Conservation (phyloP, 2,329 filamentous ascomycete genomes). For the Colletotrichum zoysiae region DNA sequence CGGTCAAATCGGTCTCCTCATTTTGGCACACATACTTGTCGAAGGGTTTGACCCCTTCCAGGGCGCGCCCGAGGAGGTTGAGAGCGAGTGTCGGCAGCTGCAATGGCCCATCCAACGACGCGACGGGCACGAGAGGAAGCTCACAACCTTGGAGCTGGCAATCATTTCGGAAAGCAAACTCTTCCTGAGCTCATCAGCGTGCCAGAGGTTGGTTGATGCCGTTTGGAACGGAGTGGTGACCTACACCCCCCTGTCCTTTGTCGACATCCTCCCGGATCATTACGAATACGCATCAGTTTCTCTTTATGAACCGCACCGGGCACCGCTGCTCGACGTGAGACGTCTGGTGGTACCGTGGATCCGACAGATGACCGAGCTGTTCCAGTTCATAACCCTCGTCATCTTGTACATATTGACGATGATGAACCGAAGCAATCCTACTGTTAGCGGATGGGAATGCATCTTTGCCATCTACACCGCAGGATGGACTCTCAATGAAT, state of each 20-base stretch:
- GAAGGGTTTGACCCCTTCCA: conserved; percentile 80
- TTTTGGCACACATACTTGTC: conserved; percentile 76
- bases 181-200: conserved; percentile 75
- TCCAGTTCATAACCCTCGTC: conserved; percentile 73
- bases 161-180: conserved; percentile 79
- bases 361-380: conserved; percentile 73
- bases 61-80: conserved; percentile 72
- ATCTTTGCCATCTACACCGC: conserved; percentile 73
- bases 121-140: conserved; percentile 62
- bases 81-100: conserved; percentile 45
- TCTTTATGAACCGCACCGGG: conserved; percentile 75
- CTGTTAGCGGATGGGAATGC: conserved; percentile 65
- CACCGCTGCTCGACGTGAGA: conserved; percentile 77
- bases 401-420: conserved; percentile 74
- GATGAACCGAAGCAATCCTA: conserved; percentile 62
- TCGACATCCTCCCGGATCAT: conserved; percentile 80
- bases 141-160: conserved; percentile 78
- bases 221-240: conserved; percentile 77
- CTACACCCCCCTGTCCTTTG: conserved; percentile 78
- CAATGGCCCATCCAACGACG: conserved; percentile 57
- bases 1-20: conserved; percentile 71
- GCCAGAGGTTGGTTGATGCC: conserved; percentile 77
- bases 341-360: conserved; percentile 79
- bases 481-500: conserved; percentile 77
- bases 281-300: conserved; percentile 79